phyloP scores from a whole-genome alignment of 139 green algal species.

The Zygnema cylindricum region DNA sequence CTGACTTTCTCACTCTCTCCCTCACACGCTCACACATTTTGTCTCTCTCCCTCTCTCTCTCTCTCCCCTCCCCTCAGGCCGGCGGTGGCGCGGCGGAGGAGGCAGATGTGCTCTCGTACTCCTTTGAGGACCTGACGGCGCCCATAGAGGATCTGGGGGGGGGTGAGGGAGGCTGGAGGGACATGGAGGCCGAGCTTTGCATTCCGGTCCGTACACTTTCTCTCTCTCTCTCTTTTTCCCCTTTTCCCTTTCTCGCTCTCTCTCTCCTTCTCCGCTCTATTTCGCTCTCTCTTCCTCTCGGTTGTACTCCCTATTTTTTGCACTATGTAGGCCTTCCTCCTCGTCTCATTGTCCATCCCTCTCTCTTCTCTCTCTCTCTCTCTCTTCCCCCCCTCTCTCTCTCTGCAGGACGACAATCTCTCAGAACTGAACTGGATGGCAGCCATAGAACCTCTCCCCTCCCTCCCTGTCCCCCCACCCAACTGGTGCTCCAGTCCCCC shows the following conservation, averaged over 20 bases:
- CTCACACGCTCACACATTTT: too few species aligned
- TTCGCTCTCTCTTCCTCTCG: background rate
- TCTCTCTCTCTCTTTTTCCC: background rate
- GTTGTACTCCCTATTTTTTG: too few species aligned
- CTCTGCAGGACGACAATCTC: background rate
- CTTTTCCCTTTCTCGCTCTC: too few species aligned
- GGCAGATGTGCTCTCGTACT: background rate
- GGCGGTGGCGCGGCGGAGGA: background rate
- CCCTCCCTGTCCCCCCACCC: too few species aligned
- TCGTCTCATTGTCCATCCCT: background rate
- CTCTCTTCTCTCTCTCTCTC: background rate
- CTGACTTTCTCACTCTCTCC: too few species aligned
- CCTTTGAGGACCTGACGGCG: background rate
- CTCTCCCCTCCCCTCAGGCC: too few species aligned
- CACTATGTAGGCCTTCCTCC: too few species aligned
- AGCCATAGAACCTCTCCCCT: too few species aligned
- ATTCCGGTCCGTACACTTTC: background rate
- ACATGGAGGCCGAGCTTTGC: background rate
- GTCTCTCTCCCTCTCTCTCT: too few species aligned
- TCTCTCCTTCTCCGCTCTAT: background rate
- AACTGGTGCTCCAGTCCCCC: too few species aligned
- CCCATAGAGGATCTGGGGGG: background rate
- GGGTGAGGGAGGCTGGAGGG: too few species aligned
- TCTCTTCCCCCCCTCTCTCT: background rate
- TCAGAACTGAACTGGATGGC: background rate